These are phyloP conservation scores for Williopsis jadinii DNA, from an alignment of 1,139 yeast genomes.

Conservation along the genomic window DNA sequence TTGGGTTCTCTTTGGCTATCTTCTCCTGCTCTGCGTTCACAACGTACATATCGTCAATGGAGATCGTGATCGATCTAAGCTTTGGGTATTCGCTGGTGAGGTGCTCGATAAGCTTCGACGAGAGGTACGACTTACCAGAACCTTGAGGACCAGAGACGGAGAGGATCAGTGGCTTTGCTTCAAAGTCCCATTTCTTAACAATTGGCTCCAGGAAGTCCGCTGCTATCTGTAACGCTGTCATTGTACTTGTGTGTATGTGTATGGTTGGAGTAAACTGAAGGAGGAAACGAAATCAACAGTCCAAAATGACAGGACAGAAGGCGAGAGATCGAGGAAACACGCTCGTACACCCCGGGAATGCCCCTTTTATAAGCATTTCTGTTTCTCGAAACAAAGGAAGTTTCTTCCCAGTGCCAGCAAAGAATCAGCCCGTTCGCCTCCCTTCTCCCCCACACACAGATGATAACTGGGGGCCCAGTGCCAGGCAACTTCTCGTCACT, in stretches of 20 bases:
- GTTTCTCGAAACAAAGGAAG: no score
- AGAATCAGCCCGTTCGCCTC: no score
- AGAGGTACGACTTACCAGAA: constrained; percentile 76
- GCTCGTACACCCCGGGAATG: no score
- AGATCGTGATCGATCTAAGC: constrained; percentile 47
- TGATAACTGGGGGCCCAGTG: no score
- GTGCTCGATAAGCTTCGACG: constrained; percentile 35
- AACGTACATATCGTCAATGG: constrained; percentile 83
- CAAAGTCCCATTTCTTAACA: constrained; percentile 7
- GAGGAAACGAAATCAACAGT: no score
- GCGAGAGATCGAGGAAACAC: no score
- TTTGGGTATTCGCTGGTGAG: constrained; percentile 33
- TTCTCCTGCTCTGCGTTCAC: constrained; percentile 51
- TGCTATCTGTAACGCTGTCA: constrained; percentile 5
- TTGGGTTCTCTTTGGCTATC: constrained; percentile 33
- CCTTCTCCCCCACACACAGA: no score
- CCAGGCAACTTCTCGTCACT: no score
- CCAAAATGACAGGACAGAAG: no score
- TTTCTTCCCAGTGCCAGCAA: no score
- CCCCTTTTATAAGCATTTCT: no score
- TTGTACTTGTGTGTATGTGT: neutral
- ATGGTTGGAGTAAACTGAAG: no score
- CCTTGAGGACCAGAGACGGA: constrained; percentile 92
- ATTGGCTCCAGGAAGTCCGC: constrained; percentile 9
- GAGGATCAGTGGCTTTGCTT: constrained; percentile 43